Evolutionary conservation across 495 filamentous ascomycete species (phyloP).

Genomic region (Podospora bellae-mahoneyi): DNA sequence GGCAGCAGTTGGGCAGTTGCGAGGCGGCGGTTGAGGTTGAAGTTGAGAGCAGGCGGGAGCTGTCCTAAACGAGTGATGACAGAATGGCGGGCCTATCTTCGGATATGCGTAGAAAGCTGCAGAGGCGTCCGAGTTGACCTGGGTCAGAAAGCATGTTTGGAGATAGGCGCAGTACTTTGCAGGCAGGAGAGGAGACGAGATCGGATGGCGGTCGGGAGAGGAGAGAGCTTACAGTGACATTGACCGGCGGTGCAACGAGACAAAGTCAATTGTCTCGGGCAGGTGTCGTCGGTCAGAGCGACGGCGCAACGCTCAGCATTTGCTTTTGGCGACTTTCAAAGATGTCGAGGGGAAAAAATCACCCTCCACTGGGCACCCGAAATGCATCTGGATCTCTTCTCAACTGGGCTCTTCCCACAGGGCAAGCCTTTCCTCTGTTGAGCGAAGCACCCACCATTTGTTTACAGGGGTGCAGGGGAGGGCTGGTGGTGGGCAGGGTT

Average conservation of each 20-base stretch:
- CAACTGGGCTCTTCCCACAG: neutral
- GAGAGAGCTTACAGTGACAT: slow-evolving; percentile 33
- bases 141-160: slow-evolving; percentile 12
- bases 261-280: slow-evolving; percentile 30
- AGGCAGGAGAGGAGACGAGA: neutral
- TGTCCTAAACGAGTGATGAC: slow-evolving; percentile 20
- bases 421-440: slow-evolving; percentile 9
- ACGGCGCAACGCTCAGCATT: neutral
- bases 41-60: neutral
- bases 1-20: slow-evolving; percentile 7
- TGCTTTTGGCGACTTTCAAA: neutral
- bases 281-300: neutral
- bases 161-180: too few relatives aligned
- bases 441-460: slow-evolving; percentile 5
- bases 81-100: slow-evolving; percentile 8
- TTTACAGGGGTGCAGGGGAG: slow-evolving; percentile 14
- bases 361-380: neutral
- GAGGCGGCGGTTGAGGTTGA: neutral
- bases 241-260: slow-evolving; percentile 22
- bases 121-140: neutral
- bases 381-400: neutral
- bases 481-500: neutral
- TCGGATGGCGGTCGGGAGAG: neutral
- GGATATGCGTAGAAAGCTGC: slow-evolving; percentile 12
- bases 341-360: neutral